Evolutionary conservation across 1,139 yeast species (phyloP).

Genomic region (Arxiozyma slooffiae): DNA sequence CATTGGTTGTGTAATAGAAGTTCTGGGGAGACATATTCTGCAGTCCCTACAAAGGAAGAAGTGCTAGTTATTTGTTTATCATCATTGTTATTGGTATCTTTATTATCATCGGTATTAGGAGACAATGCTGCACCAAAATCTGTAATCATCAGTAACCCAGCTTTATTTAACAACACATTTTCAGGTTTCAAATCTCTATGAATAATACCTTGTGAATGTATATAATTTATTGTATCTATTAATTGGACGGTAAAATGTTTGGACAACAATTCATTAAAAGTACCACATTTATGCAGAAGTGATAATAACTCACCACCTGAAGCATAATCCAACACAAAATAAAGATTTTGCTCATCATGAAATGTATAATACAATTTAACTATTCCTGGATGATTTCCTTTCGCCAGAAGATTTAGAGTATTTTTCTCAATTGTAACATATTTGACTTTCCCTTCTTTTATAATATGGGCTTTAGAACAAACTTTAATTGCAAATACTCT

Average conservation of each 20-base stretch:
- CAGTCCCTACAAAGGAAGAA: slow-evolving; percentile 77
- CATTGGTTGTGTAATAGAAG: slow-evolving; percentile 57
- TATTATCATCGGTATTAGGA: slow-evolving; percentile 33
- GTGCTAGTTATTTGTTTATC: slow-evolving; percentile 11
- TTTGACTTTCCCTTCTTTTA: slow-evolving; percentile 88
- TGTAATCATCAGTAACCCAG: slow-evolving; percentile 60
- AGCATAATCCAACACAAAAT: slow-evolving; percentile 88
- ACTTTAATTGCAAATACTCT: slow-evolving; percentile 79
- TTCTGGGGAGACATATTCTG: slow-evolving; percentile 73
- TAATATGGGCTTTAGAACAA: slow-evolving; percentile 85
- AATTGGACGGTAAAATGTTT: slow-evolving; percentile 68
- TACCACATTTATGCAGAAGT: slow-evolving; percentile 65
- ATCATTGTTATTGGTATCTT: slow-evolving; percentile 20
- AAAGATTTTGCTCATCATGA: slow-evolving; percentile 80
- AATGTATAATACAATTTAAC: slow-evolving; percentile 85
- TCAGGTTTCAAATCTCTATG: slow-evolving; percentile 77
- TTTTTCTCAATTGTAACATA: slow-evolving; percentile 94
- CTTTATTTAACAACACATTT: slow-evolving; percentile 55
- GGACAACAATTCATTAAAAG: slow-evolving; percentile 69
- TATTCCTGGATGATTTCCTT: slow-evolving; percentile 75
- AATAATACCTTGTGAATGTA: slow-evolving; percentile 69
- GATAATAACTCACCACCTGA: slow-evolving; percentile 84
- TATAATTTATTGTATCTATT: slow-evolving; percentile 60
- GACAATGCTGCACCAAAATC: slow-evolving; percentile 76
- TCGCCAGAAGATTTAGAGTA: slow-evolving; percentile 62